These are phyloP conservation scores for Ceratocystiopsis minuta DNA, from an alignment of 2,329 filamentous ascomycete genomes.

Conservation along the genomic window DNA sequence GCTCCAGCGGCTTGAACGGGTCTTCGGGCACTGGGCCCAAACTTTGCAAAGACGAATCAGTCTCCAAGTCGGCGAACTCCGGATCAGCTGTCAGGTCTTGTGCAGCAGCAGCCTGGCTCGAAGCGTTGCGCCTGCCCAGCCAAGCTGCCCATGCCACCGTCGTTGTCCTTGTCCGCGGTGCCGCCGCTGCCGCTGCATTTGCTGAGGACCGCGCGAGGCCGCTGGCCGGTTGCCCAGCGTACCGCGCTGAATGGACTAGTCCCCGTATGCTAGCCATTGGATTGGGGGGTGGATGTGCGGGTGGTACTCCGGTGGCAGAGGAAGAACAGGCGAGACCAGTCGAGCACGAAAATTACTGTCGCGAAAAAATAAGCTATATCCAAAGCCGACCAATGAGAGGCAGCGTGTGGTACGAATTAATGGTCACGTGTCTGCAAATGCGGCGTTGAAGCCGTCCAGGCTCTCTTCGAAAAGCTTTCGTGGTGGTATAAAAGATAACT, in stretches of 20 bases:
- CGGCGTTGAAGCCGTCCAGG: too few relatives aligned
- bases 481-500: too few relatives aligned
- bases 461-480: too few relatives aligned
- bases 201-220: neutral
- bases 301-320: too few relatives aligned
- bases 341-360: too few relatives aligned
- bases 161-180: neutral
- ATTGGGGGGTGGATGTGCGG: neutral
- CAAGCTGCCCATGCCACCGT: conserved; percentile 15
- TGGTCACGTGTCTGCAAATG: too few relatives aligned
- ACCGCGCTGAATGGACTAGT: conserved; percentile 17
- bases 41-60: conserved; percentile 25
- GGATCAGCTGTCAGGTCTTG: conserved; percentile 7
- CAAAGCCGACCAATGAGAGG: too few relatives aligned
- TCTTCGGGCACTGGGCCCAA: too few relatives aligned
- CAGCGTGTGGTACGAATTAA: too few relatives aligned
- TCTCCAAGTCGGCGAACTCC: conserved; percentile 30
- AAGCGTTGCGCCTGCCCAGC: conserved; percentile 23
- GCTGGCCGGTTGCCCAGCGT: neutral
- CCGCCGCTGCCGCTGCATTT: neutral
- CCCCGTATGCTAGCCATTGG: conserved; percentile 26
- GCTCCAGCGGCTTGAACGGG: conserved; percentile 18
- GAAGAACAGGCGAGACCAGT: too few relatives aligned
- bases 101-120: conserved; percentile 23
- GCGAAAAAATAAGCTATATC: too few relatives aligned